These are phyloP conservation scores for Sugiyamaella lignohabitans DNA, from an alignment of 805 yeast species.

Conservation along the genomic window DNA sequence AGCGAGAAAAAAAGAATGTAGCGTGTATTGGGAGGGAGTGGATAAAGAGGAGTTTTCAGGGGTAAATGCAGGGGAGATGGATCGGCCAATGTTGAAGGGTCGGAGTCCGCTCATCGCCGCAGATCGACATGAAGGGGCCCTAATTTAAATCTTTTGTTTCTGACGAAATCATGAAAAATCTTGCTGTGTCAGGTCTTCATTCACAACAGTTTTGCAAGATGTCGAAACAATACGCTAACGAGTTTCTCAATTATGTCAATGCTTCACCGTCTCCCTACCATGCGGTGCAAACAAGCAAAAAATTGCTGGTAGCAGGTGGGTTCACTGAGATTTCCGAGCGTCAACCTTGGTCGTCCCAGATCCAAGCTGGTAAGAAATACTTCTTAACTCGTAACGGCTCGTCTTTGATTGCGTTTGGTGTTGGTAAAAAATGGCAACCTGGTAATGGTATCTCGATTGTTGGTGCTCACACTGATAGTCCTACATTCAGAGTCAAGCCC, in stretches of 20 bases:
- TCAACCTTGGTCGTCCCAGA: constrained; percentile 50
- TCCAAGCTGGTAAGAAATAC: constrained; percentile 57
- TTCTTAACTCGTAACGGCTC: constrained; percentile 87
- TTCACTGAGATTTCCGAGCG: constrained; percentile 71
- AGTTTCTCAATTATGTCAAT: constrained; percentile 72
- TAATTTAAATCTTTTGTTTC: too few relatives aligned
- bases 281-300: constrained; percentile 65
- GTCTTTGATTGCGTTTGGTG: constrained; percentile 78
- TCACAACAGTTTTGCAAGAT: too few relatives aligned
- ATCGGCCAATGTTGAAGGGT: too few relatives aligned
- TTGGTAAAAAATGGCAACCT: constrained; percentile 64
- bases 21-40: too few relatives aligned
- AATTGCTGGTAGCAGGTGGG: constrained; percentile 52
- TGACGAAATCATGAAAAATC: too few relatives aligned
- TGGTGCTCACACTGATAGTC: constrained; percentile 97
- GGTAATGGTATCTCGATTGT: constrained; percentile 83
- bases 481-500: constrained; percentile 86
- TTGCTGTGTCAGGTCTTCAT: too few relatives aligned
- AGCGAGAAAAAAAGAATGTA: too few relatives aligned
- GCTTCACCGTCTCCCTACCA: constrained; percentile 92
- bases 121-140: too few relatives aligned
- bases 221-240: constrained; percentile 23
- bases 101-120: too few relatives aligned
- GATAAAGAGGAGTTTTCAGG: too few relatives aligned
- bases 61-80: too few relatives aligned